These are phyloP conservation scores for Jacaranda mimosifolia DNA, from an alignment of 257 asterid genomes.

Conservation along the genomic window DNA sequence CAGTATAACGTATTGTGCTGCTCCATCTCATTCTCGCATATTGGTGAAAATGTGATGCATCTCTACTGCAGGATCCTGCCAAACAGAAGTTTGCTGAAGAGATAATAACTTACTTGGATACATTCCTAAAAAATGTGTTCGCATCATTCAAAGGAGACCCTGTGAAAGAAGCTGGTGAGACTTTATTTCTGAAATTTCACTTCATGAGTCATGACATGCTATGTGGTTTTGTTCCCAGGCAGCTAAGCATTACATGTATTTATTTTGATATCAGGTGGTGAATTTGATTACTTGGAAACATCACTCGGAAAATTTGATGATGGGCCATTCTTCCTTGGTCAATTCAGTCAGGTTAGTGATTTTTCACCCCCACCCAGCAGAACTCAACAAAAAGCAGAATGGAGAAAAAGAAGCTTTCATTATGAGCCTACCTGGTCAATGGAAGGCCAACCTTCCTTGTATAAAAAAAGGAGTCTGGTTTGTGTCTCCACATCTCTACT, in stretches of 20 bases:
- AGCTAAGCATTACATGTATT: not conserved
- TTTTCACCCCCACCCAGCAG: not conserved
- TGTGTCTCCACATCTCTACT: not conserved
- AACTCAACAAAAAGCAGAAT: not conserved
- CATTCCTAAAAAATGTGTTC: conserved; percentile 45
- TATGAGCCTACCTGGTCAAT: not conserved
- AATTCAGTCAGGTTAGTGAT: conserved; percentile 57
- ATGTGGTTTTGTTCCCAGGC: not conserved
- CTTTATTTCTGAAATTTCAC: not conserved
- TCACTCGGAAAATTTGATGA: conserved; percentile 60
- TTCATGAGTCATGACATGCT: not conserved
- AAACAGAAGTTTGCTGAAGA: conserved; percentile 67
- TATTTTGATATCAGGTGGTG: conserved; percentile 42
- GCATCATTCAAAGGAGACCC: conserved; percentile 56
- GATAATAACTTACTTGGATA: conserved; percentile 54
- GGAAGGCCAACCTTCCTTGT: not conserved
- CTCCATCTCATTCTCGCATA: not conserved
- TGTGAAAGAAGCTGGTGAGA: conserved; percentile 49
- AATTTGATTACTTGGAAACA: conserved; percentile 65
- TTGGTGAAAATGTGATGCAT: not conserved
- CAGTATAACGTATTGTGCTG: not conserved
- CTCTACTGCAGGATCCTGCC: conserved; percentile 50
- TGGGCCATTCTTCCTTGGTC: conserved; percentile 79
- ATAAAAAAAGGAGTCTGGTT: no score
- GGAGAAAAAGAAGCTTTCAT: no score